A percentile compares a stretch with the other conserved stretches of the same genome.
phyloP scores from a whole-genome alignment of 768 basidiomycete genomes.

The Mycena capillaripes region DNA sequence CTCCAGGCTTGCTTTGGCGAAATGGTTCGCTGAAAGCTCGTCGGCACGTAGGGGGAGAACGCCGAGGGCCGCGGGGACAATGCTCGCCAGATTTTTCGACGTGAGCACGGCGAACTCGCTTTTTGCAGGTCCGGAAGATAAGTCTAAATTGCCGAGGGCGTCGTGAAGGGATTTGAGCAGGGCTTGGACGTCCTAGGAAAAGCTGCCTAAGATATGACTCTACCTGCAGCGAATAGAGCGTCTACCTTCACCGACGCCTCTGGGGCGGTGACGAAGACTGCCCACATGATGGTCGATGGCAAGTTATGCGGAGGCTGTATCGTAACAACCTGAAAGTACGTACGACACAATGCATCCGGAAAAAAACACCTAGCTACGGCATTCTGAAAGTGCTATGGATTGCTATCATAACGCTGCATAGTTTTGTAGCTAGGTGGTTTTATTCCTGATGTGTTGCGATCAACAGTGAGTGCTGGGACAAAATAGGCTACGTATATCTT shows the following conservation, averaged over 20 bases:
- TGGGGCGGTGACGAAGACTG: background rate
- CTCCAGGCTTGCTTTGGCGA: background rate
- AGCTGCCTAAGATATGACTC: background rate
- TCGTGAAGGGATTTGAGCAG: background rate
- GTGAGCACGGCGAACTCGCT: background rate
- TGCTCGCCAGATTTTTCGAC: background rate
- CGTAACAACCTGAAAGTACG: too few relatives aligned
- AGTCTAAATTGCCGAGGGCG: background rate
- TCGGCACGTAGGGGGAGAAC: background rate
- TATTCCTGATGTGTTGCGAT: too few relatives aligned
- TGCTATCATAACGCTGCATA: too few relatives aligned
- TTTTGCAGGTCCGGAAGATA: background rate
- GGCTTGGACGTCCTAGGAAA: background rate
- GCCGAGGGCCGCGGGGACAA: background rate
- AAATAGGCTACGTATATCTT: constrained; percentile 91
- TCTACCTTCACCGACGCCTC: background rate
- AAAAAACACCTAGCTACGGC: too few relatives aligned
- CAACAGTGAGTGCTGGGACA: too few relatives aligned
- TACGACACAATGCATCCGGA: too few relatives aligned
- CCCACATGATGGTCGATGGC: background rate
- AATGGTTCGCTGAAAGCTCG: background rate
- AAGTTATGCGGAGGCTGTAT: background rate
- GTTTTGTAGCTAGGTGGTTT: too few relatives aligned
- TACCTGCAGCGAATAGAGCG: background rate
- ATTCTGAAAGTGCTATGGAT: too few relatives aligned